phyloP scores from a whole-genome alignment of 2,329 filamentous ascomycete species.

The Aspergillus pseudonomiae region DNA sequence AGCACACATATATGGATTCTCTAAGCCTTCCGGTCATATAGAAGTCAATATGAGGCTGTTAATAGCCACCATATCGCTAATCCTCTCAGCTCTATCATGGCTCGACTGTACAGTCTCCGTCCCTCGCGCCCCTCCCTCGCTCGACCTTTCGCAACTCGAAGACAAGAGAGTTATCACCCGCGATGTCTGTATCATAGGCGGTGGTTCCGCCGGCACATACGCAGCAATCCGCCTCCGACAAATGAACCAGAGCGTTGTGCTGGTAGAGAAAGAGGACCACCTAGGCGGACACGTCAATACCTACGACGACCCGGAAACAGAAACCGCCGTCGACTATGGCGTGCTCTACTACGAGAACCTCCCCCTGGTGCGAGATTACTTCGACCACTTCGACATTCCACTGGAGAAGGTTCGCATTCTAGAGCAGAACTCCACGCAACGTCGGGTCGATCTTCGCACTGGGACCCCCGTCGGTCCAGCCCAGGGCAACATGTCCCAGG shows the following conservation, averaged over 20 bases:
- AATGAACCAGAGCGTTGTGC: constrained; percentile 26
- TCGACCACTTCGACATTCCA: constrained; percentile 27
- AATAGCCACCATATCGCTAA: background rate
- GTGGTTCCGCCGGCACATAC: constrained; percentile 34
- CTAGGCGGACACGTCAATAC: constrained; percentile 35
- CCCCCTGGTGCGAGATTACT: constrained; percentile 23
- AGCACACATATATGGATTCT: too few relatives aligned
- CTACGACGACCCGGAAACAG: constrained; percentile 25
- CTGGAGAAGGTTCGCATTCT: background rate
- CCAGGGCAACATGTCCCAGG: constrained; percentile 13
- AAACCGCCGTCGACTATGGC: constrained; percentile 31
- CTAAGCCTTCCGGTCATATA: background rate
- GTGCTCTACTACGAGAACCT: constrained; percentile 30
- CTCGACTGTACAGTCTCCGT: background rate
- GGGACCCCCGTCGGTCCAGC: constrained; percentile 20
- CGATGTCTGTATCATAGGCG: constrained; percentile 35
- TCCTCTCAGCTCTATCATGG: background rate
- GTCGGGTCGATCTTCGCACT: constrained; percentile 26
- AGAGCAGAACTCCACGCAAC: background rate
- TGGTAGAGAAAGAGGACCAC: constrained; percentile 29
- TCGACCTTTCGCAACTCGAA: background rate
- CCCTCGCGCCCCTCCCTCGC: background rate
- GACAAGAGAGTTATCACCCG: constrained; percentile 15
- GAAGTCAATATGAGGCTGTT: background rate
- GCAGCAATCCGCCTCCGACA: constrained; percentile 32